phyloP scores from a whole-genome alignment of 768 basidiomycete species.

The Solioccasus polychromus region DNA sequence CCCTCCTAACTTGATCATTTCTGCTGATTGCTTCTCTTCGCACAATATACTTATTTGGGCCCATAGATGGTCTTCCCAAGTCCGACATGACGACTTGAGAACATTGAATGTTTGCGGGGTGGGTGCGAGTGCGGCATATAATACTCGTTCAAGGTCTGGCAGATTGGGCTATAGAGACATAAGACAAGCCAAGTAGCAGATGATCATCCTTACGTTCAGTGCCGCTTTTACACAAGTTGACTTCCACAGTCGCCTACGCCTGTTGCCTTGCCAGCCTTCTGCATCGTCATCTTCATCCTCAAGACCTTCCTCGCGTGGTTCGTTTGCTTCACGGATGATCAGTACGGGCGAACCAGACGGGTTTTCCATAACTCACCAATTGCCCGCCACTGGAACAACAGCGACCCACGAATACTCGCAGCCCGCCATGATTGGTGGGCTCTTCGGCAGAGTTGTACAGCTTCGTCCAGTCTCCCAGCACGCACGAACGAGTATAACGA shows the following conservation, averaged over 20 bases:
- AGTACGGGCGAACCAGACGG: slow-evolving; percentile 21
- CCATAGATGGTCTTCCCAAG: slow-evolving; percentile 98
- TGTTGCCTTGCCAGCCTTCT: slow-evolving; percentile 71
- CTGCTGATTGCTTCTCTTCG: slow-evolving; percentile 73
- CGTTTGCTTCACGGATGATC: slow-evolving; percentile 43
- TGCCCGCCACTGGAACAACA: slow-evolving; percentile 72
- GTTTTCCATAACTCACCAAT: slow-evolving; percentile 49
- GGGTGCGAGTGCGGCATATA: slow-evolving; percentile 85
- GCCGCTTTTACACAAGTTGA: slow-evolving; percentile 77
- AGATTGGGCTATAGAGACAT: slow-evolving; percentile 45
- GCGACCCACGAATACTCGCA: slow-evolving; percentile 81
- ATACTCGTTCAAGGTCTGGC: slow-evolving; percentile 70
- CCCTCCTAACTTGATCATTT: slow-evolving; percentile 60
- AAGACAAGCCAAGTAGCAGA: background rate
- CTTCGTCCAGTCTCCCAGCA: slow-evolving; percentile 81
- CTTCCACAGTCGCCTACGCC: slow-evolving; percentile 82
- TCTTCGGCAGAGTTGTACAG: slow-evolving; percentile 74
- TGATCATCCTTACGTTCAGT: slow-evolving; percentile 50
- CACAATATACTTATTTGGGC: slow-evolving; percentile 78
- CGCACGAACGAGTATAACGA: slow-evolving; percentile 80
- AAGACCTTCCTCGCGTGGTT: slow-evolving; percentile 44
- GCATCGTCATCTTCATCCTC: slow-evolving; percentile 41
- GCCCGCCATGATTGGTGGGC: slow-evolving; percentile 92
- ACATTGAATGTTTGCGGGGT: slow-evolving; percentile 61
- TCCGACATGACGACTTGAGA: slow-evolving; percentile 72